Conservation (phyloP, 2,329 filamentous ascomycete species). For the Cryphonectria parasitica region DNA sequence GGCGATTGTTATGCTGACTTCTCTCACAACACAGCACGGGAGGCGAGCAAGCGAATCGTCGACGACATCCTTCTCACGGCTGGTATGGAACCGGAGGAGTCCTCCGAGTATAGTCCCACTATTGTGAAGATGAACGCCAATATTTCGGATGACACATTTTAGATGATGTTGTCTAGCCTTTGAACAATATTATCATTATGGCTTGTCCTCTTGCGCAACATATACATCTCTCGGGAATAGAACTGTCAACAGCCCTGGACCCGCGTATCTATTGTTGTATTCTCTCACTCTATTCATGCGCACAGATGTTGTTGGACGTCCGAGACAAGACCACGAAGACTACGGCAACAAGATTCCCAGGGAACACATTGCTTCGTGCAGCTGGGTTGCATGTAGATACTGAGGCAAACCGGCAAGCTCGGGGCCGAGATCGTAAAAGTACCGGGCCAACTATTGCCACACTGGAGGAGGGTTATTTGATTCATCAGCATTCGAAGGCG, state of each 20-base stretch:
- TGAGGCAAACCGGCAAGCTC: not conserved
- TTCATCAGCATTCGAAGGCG: not conserved
- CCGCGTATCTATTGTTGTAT: not conserved
- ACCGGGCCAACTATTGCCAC: not conserved
- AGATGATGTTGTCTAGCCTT: constrained; percentile 27
- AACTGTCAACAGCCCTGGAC: not conserved
- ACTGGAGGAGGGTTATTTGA: not conserved
- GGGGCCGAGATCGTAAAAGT: not conserved
- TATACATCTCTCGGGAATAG: not conserved
- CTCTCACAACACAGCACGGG: constrained; percentile 59
- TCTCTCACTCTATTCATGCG: not conserved
- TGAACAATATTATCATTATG: too few relatives aligned
- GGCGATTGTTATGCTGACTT: not conserved
- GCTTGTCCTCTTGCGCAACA: not conserved
- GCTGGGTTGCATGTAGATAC: not conserved
- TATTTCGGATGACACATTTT: constrained; percentile 66
- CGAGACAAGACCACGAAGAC: not conserved
- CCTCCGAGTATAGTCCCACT: constrained; percentile 64
- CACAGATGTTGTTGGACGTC: not conserved
- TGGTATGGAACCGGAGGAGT: constrained; percentile 63
- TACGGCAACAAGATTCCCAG: not conserved
- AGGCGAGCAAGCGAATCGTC: constrained; percentile 81
- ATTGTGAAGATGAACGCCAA: constrained; percentile 68
- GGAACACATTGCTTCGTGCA: not conserved
- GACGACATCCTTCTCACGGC: constrained; percentile 79